Conservation (phyloP, 2,329 filamentous ascomycete genomes). For the Claviceps sp. region DNA sequence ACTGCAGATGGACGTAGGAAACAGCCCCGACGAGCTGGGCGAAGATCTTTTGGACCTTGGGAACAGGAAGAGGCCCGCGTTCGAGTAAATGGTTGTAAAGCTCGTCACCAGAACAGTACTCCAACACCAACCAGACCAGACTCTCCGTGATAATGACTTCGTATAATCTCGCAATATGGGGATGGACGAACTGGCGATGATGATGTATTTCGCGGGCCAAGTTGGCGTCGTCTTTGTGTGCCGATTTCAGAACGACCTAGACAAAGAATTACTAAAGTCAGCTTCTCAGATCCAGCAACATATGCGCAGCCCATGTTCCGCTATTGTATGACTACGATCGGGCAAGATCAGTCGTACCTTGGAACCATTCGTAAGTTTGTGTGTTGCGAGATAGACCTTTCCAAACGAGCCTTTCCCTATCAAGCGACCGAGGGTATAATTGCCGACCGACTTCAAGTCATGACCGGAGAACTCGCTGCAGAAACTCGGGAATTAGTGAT, state of each 20-base stretch:
- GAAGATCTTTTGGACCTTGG: constrained; percentile 91
- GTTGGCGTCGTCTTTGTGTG: constrained; percentile 90
- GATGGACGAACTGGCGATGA: constrained; percentile 93
- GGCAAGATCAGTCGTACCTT: constrained; percentile 46
- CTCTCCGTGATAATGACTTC: constrained; percentile 96
- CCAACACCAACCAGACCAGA: constrained; percentile 89
- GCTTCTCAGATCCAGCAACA: background rate
- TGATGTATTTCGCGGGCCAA: constrained; percentile 96
- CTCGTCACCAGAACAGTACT: constrained; percentile 95
- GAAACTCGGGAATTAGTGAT: constrained; percentile 3
- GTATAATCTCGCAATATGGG: constrained; percentile 91
- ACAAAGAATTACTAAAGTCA: background rate
- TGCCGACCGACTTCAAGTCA: constrained; percentile 84
- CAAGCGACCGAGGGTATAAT: constrained; percentile 80
- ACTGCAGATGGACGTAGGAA: constrained; percentile 85
- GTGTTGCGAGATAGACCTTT: constrained; percentile 89
- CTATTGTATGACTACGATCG: background rate
- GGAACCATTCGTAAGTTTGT: constrained; percentile 97
- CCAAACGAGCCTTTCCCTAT: constrained; percentile 98
- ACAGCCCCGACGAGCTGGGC: constrained; percentile 91
- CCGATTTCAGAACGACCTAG: constrained; percentile 94
- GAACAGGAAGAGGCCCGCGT: constrained; percentile 68
- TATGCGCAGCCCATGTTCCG: background rate
- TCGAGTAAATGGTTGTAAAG: constrained; percentile 90
- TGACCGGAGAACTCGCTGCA: constrained; percentile 81